A percentile compares a stretch with the other conserved stretches of the same genome.
Evolutionary conservation across 306 rosid genomes (phyloP).

Genomic region (Sesbania bispinosa): DNA sequence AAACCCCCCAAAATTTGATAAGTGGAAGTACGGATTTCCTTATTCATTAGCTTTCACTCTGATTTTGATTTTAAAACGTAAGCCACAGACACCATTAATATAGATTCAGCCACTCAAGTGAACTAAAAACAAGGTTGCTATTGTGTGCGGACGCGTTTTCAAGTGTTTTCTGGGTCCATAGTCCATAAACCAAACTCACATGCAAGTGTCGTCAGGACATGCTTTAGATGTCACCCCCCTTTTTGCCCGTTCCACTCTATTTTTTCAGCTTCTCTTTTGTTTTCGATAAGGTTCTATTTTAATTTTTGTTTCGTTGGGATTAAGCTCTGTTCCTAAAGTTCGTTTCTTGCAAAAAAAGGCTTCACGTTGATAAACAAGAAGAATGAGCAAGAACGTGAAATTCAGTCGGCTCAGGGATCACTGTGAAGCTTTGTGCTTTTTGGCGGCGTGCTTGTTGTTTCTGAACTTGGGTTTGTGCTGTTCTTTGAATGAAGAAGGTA

Average conservation of each 20-base stretch:
- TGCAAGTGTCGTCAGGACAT: background rate
- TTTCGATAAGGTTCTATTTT: background rate
- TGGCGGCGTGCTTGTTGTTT: slow-evolving; percentile 40
- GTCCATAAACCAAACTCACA: slow-evolving; percentile 14
- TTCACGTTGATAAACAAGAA: background rate
- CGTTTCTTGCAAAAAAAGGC: background rate
- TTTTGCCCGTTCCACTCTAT: background rate
- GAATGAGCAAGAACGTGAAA: slow-evolving; percentile 45
- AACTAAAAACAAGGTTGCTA: too few species aligned
- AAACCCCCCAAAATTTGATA: too few species aligned
- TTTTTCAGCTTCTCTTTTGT: background rate
- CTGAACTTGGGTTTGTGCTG: slow-evolving; percentile 52
- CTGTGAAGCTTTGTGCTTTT: slow-evolving; percentile 15
- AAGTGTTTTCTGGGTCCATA: background rate
- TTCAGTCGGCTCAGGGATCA: slow-evolving; percentile 29
- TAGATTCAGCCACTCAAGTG: too few species aligned
- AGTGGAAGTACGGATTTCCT: too few species aligned
- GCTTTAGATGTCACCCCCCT: background rate
- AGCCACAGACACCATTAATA: too few species aligned
- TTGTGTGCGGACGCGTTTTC: slow-evolving; percentile 1
- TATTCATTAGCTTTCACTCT: too few species aligned
- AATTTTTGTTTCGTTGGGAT: too few species aligned
- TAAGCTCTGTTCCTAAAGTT: slow-evolving; percentile 6
- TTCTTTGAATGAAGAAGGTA: slow-evolving; percentile 83
- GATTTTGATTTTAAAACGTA: too few species aligned